Conservation (phyloP, 495 filamentous ascomycete genomes). For the Hypoxylon trugodes region DNA sequence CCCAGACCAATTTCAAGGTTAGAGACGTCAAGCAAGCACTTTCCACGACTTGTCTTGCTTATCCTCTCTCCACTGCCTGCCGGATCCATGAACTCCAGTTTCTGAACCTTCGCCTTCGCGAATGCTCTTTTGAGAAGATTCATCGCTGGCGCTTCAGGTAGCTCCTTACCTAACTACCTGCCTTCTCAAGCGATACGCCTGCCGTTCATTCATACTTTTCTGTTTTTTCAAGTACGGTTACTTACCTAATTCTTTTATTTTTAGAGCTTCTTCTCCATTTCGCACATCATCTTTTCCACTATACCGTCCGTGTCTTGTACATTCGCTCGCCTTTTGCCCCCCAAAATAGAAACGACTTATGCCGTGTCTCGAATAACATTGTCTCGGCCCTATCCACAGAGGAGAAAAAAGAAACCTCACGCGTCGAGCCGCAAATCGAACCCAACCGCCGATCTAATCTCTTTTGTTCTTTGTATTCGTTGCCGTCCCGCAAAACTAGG, state of each 20-base stretch:
- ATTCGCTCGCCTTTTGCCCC: constrained; percentile 23
- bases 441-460: constrained; percentile 31
- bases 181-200: constrained; percentile 13
- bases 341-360: constrained; percentile 24
- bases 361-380: constrained; percentile 23
- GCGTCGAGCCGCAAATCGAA: constrained; percentile 18
- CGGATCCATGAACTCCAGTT: constrained; percentile 22
- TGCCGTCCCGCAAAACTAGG: constrained; percentile 19
- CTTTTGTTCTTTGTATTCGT: constrained; percentile 39
- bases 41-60: constrained; percentile 11
- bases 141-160: constrained; percentile 33
- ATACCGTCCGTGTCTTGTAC: constrained; percentile 15
- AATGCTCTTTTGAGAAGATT: constrained; percentile 32
- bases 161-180: too few relatives aligned
- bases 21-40: constrained; percentile 6
- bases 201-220: constrained; percentile 19
- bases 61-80: constrained; percentile 28
- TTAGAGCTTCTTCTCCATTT: not conserved
- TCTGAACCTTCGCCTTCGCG: constrained; percentile 33
- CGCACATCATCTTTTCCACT: not conserved
- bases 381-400: constrained; percentile 33
- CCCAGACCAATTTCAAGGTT: constrained; percentile 24
- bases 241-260: constrained; percentile 13
- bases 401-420: constrained; percentile 19
- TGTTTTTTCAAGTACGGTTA: constrained; percentile 16